Evolutionary conservation across 2,329 filamentous ascomycete genomes (phyloP).

Genomic region (Arachnomyces sp.): DNA sequence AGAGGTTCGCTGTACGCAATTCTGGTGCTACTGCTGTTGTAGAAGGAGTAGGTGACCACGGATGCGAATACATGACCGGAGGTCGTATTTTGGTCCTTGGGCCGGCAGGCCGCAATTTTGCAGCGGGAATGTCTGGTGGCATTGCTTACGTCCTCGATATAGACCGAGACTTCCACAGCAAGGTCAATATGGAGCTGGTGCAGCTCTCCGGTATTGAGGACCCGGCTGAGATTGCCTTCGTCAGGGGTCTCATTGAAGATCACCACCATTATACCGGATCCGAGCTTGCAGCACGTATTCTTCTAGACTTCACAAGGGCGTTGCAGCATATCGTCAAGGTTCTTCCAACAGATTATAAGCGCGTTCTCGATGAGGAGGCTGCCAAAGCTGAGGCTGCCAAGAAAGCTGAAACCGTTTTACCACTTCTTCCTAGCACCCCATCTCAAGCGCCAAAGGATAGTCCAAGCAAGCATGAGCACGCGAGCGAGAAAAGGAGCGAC

Average conservation of each 20-base stretch:
- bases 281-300: slow-evolving; percentile 82
- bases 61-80: slow-evolving; percentile 98
- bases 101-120: slow-evolving; percentile 89
- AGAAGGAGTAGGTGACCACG: slow-evolving; percentile 91
- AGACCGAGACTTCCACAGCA: slow-evolving; percentile 78
- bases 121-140: slow-evolving; percentile 96
- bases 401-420: slow-evolving; percentile 74
- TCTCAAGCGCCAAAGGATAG: slow-evolving; percentile 6
- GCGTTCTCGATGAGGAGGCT: slow-evolving; percentile 77
- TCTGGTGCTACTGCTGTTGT: slow-evolving; percentile 94
- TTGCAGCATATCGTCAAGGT: slow-evolving; percentile 89
- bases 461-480: slow-evolving; percentile 48
- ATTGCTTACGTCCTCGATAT: slow-evolving; percentile 93
- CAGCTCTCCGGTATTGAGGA: slow-evolving; percentile 79
- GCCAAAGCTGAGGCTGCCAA: slow-evolving; percentile 78
- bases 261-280: slow-evolving; percentile 98
- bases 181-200: slow-evolving; percentile 97
- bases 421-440: slow-evolving; percentile 59
- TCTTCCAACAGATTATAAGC: slow-evolving; percentile 91
- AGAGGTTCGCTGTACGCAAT: slow-evolving; percentile 94
- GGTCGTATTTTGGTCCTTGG: slow-evolving; percentile 83
- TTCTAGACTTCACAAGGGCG: slow-evolving; percentile 91
- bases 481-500: slow-evolving; percentile 61
- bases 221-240: slow-evolving; percentile 77
- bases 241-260: slow-evolving; percentile 88